Base-by-base conservation (phyloP, 1,284 basidiomycete species). In the Cutaneotrichosporon cyanovorans region DNA sequence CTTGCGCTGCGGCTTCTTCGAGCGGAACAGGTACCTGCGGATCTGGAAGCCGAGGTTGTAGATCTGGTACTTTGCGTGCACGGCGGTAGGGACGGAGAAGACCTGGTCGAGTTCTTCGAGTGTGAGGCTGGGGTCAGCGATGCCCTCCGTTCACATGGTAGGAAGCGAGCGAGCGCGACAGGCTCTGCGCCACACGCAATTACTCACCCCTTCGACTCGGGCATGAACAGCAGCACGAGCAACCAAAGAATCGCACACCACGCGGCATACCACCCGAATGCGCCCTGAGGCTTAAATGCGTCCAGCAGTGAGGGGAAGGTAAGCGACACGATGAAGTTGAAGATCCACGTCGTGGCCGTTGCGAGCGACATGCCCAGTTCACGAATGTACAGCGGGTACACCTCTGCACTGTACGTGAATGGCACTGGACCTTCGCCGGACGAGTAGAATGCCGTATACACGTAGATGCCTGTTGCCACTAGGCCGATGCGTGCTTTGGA, bases 341-440 rank as follows among this genome's bases (percentile, higher is more conserved):
- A 45, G 9, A 34, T 41, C 35, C 50, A 54, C 25, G 48, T 46
- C 20, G 71, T 45, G 12, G 45, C 38, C 2, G 50, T 51, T 46
- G 40, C 62, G 77, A 75, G 75, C 80, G 45, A 47, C 74, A 76
- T 74, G 16, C 74, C 74, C 37, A 72, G 59, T 54, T 78, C 75
- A 46, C 76, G 68, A 28, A 74, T 68, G 39, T 67, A 63, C 2
- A 76, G 65, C 20, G 73, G 73, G 66, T 72, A 75, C 10, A 71
- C 73, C 58, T 75, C 73, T 12, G 75, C 73, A 12, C 68, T 69
- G 60, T 76, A 76, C 18, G 56, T 63, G 55, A 59, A 64, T 0
- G 84, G 84, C 3, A 87, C 85, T 5, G 87, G 86, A 0, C 86
- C 85, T 66, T 84, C 82, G 23, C 84, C 82, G 2, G 55, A 45